Base-by-base conservation (phyloP, 345 rosid genomes). In the Nephelium lappaceum region DNA sequence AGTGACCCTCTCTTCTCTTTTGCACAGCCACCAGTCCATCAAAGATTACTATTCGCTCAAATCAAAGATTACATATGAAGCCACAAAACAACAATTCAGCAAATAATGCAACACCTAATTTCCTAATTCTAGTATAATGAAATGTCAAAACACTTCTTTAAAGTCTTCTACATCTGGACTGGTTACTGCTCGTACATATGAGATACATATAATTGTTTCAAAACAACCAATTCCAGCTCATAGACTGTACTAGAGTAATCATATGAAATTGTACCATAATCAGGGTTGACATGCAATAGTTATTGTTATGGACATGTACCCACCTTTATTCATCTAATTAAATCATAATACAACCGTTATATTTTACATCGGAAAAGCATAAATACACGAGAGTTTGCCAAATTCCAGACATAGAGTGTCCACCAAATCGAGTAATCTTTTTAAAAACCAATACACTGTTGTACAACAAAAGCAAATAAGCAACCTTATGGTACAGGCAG, bases 321-420 rank as follows among this genome's bases (percentile, higher is more conserved):
- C 5, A 10, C 25, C 43, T 19, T 45, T n/a, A 64, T 18, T 45
- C 64, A 78, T 9, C 64, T 36, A 24, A 21, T 77, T 77, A 24
- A 31, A 49, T 18, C 81, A 51, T 62, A 31, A 62, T 55, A 63
- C 65, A 63, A 25, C 62, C 47, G 25, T 19, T 38, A 66, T 71
- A 45, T 45, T n/a, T 36, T 62, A 78, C 71, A 71, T 4, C 5
- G n/a, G 57, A 64, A 49, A 49, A 53, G 55, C 72, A 51, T 27
- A 78, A 31, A 39, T 53, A 49, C 43, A 51, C 51, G 51, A 41
- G 15, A 25, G 57, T 55, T 65, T 63, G 11, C 49, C 49, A 21
- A 69, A 70, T 77, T 62, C 72, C 43, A 5, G 43, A 62, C 38
- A 58, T 45, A 74, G 31, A 43, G 55, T 74, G 53, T 65, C 73